These are phyloP conservation scores for Huiozyma naganishii DNA, from an alignment of 805 yeast genomes.

Conservation along the genomic window DNA sequence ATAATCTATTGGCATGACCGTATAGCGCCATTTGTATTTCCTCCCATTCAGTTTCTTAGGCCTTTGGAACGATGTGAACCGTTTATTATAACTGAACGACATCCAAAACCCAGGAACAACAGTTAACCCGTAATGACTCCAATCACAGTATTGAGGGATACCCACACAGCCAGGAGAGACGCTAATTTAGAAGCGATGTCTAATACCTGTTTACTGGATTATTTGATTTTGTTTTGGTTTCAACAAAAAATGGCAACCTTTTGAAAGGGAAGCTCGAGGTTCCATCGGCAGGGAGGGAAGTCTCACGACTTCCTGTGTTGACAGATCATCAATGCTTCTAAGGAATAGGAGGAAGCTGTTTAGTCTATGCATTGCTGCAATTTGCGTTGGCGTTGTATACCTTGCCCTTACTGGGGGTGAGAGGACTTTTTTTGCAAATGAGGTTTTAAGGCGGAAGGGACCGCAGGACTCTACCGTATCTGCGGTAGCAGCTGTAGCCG, in stretches of 20 bases:
- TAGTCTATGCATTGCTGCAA: constrained; percentile 6
- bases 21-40: constrained; percentile 22
- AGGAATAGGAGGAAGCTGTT: constrained; percentile 23
- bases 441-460: constrained; percentile 1
- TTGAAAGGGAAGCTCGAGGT: too few species aligned
- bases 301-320: too few species aligned
- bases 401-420: neutral
- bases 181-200: too few species aligned
- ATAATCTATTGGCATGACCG: constrained; percentile 19
- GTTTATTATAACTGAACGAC: neutral
- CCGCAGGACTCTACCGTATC: constrained; percentile 1
- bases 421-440: constrained; percentile 2
- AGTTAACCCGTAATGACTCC: too few species aligned
- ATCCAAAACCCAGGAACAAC: too few species aligned
- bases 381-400: neutral
- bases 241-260: too few species aligned
- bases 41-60: constrained; percentile 8
- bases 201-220: too few species aligned
- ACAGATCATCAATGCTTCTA: constrained; percentile 8
- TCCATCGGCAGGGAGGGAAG: too few species aligned
- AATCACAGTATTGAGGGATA: too few species aligned
- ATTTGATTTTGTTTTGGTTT: too few species aligned
- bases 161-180: too few species aligned
- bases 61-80: neutral
- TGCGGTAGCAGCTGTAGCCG: too few species aligned